These are phyloP conservation scores for Plasmodium falciparum DNA, from an alignment of 169 alveolate species.

Conservation along the genomic window DNA sequence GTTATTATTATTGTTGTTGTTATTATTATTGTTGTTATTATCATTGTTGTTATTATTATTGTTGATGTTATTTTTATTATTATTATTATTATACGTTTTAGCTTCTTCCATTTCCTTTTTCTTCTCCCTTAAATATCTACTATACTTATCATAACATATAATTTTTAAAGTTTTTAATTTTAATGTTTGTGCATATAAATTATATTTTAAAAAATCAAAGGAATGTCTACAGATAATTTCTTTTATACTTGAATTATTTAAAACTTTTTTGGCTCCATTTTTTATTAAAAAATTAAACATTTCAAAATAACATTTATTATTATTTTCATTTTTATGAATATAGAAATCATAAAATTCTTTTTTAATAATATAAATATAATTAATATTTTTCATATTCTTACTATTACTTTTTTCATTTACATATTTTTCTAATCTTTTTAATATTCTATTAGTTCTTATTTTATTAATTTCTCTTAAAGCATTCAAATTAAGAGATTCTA, in stretches of 20 bases:
- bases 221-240: conserved; percentile 63
- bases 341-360: conserved; percentile 58
- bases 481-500: not conserved
- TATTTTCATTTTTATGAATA: conserved; percentile 19
- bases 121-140: not conserved
- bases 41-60: not conserved
- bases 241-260: conserved; percentile 45
- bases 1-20: not conserved
- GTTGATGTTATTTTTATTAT: not conserved
- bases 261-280: conserved; percentile 42
- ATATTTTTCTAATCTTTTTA: conserved; percentile 44
- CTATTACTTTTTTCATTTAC: conserved; percentile 27
- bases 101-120: not conserved
- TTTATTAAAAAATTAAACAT: conserved; percentile 49
- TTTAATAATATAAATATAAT: conserved; percentile 41
- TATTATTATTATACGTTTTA: not conserved
- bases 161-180: conserved; percentile 41
- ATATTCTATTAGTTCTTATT: conserved; percentile 15
- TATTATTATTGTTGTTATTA: not conserved
- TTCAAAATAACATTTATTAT: conserved; percentile 31
- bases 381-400: conserved; percentile 26
- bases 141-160: conserved; percentile 21
- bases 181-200: conserved; percentile 37
- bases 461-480: conserved; percentile 6
- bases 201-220: conserved; percentile 51